phyloP scores from a whole-genome alignment of 2,329 filamentous ascomycete species.

The Conoideocrella luteorostrata region DNA sequence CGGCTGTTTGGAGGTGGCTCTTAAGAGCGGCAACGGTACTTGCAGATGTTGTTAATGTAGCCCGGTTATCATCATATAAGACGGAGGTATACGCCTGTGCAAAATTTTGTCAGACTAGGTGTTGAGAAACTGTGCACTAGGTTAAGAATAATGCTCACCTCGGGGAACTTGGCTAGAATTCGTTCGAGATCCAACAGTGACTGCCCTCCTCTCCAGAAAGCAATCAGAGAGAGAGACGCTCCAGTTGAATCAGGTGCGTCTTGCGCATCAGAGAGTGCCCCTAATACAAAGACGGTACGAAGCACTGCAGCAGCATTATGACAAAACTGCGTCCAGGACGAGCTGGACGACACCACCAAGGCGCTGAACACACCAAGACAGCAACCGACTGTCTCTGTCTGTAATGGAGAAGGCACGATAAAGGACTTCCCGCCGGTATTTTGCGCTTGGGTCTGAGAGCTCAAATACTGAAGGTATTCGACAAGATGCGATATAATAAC shows the following conservation, averaged over 20 bases:
- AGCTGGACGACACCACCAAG: neutral
- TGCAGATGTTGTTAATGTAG: slow-evolving; percentile 26
- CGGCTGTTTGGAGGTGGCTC: slow-evolving; percentile 5
- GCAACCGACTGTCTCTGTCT: neutral
- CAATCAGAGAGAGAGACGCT: neutral
- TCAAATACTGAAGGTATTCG: neutral
- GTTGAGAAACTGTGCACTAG: neutral
- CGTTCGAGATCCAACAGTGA: neutral
- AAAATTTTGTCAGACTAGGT: neutral
- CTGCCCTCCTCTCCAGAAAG: neutral
- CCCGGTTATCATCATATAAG: slow-evolving; percentile 27
- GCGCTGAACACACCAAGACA: neutral
- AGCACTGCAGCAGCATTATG: neutral
- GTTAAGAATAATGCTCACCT: neutral
- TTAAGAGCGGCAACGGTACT: slow-evolving; percentile 12
- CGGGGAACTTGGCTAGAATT: neutral
- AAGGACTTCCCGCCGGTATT: neutral
- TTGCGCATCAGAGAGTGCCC: neutral
- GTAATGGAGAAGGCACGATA: neutral
- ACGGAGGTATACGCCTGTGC: slow-evolving; percentile 30
- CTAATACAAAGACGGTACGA: neutral
- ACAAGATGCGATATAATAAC: neutral
- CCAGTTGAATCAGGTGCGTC: neutral
- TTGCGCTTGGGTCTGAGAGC: neutral
- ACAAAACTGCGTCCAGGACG: neutral